phyloP scores from a whole-genome alignment of 139 green algal species.

The Chlorella ohadii region DNA sequence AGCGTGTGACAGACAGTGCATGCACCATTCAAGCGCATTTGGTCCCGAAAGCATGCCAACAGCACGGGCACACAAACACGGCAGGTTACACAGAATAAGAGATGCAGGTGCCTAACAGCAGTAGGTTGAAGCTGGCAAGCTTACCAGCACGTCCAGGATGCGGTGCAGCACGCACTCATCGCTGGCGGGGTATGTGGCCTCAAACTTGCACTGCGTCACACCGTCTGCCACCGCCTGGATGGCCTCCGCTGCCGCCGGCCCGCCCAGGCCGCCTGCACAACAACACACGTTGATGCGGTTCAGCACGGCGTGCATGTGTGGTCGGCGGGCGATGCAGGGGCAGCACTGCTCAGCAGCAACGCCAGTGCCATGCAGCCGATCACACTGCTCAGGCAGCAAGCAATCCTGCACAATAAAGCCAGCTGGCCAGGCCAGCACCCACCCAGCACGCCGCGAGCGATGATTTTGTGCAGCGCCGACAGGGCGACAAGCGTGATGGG shows the following conservation, averaged over 20 bases:
- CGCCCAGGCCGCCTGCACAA: slow-evolving; percentile 49
- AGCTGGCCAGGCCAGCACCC: not conserved
- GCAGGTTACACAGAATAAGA: too few relatives aligned
- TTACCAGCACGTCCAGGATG: slow-evolving; percentile 89
- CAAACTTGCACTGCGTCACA: slow-evolving; percentile 94
- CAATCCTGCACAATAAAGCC: too few relatives aligned
- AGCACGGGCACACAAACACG: too few relatives aligned
- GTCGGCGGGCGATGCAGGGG: too few relatives aligned
- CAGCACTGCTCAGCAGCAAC: too few relatives aligned
- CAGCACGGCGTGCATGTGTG: not conserved
- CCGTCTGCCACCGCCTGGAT: slow-evolving; percentile 90
- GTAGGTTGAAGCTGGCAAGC: too few relatives aligned
- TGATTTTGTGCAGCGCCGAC: slow-evolving; percentile 79
- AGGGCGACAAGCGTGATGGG: slow-evolving; percentile 92
- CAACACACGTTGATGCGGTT: not conserved
- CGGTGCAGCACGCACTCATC: slow-evolving; percentile 96
- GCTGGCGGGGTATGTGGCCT: slow-evolving; percentile 85
- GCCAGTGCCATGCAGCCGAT: too few relatives aligned
- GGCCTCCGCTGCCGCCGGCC: slow-evolving; percentile 55
- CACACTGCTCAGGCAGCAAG: too few relatives aligned
- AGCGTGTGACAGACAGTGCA: too few relatives aligned
- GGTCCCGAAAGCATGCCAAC: too few relatives aligned
- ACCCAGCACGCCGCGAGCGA: slow-evolving; percentile 79
- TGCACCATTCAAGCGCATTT: too few relatives aligned
- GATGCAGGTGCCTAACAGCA: too few relatives aligned